Conservation (phyloP, 768 basidiomycete genomes). For the Trametes gibbosa region DNA sequence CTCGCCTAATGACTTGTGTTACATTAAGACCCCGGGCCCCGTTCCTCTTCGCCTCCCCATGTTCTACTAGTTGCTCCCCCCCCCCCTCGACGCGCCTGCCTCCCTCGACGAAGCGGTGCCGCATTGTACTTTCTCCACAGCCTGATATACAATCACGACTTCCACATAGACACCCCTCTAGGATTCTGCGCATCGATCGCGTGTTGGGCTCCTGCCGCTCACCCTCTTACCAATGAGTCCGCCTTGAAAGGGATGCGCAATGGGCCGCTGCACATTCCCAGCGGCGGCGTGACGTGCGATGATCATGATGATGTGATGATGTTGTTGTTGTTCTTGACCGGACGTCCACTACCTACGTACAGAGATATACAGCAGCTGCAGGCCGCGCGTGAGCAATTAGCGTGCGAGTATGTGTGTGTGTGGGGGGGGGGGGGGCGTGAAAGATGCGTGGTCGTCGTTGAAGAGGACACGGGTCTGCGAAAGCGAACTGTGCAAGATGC, state of each 20-base stretch:
- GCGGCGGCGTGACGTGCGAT: neutral
- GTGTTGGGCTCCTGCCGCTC: no score
- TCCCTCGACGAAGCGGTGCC: constrained; percentile 4
- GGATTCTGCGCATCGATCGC: no score
- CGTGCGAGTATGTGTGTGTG: constrained; percentile 9
- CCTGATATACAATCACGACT: constrained; percentile 19
- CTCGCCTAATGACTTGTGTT: constrained; percentile 22
- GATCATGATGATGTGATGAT: neutral
- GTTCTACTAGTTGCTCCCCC: constrained; percentile 27
- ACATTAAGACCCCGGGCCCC: constrained; percentile 20
- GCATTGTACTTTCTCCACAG: constrained; percentile 21
- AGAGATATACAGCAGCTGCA: constrained; percentile 18
- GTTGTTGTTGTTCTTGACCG: neutral
- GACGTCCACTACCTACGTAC: constrained; percentile 15
- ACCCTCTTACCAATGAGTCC: neutral
- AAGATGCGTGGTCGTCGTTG: neutral
- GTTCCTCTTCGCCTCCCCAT: constrained; percentile 2
- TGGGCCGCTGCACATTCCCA: no score
- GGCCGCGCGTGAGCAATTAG: constrained; percentile 18
- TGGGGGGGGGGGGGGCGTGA: neutral
- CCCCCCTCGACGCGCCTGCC: neutral
- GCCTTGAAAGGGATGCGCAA: no score
- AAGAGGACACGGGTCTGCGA: neutral
- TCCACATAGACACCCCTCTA: constrained; percentile 6
- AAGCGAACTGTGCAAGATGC: neutral